Evolutionary conservation across 2,329 filamentous ascomycete genomes (phyloP).

Genomic region (Mycosphaerella sp.): DNA sequence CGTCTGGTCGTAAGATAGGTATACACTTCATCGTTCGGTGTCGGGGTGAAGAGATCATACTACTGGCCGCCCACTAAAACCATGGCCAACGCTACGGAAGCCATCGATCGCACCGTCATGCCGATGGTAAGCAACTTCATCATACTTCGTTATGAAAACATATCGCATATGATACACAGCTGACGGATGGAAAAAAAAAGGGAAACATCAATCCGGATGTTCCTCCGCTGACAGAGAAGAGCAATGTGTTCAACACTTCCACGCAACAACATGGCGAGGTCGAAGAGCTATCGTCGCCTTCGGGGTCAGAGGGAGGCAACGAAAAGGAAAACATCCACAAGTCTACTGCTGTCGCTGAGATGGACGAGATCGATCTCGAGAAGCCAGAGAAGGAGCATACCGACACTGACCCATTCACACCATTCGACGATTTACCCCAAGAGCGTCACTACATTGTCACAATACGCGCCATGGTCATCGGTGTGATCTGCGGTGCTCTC

Average conservation of each 20-base stretch:
- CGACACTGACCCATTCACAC: constrained; percentile 37
- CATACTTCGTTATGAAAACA: neutral
- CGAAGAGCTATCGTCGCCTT: constrained; percentile 2
- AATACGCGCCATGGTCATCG: constrained; percentile 50
- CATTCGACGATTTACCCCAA: constrained; percentile 39
- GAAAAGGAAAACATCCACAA: constrained; percentile 28
- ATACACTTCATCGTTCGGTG: neutral
- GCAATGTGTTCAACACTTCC: constrained; percentile 33
- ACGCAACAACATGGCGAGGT: constrained; percentile 11
- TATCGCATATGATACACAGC: neutral
- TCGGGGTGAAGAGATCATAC: constrained; percentile 13
- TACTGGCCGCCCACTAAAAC: neutral
- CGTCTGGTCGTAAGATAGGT: neutral
- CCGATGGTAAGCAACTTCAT: constrained; percentile 24
- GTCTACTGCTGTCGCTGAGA: constrained; percentile 26
- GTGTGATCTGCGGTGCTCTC: constrained; percentile 51
- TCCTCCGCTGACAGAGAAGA: constrained; percentile 34
- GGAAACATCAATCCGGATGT: constrained; percentile 28
- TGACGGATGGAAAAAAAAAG: constrained; percentile 5
- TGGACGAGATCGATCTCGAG: constrained; percentile 26
- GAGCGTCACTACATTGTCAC: constrained; percentile 49
- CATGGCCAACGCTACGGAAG: constrained; percentile 30
- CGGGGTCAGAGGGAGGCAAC: neutral
- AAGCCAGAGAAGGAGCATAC: constrained; percentile 27
- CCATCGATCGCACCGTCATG: constrained; percentile 31